phyloP scores from a whole-genome alignment of 1,139 yeast species.

The Suhomyces yuchorum region DNA sequence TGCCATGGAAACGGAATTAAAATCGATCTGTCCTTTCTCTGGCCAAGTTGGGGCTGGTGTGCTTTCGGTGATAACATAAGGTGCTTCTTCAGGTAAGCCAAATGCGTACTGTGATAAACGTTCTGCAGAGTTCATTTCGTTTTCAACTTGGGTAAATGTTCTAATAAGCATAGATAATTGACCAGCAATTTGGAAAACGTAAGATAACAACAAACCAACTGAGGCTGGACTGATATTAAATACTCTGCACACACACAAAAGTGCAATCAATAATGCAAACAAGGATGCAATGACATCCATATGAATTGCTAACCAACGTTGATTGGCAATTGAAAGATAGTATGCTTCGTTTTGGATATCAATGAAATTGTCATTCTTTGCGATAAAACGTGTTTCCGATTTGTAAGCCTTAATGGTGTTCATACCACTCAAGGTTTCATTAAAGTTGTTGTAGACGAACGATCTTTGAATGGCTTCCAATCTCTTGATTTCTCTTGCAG shows the following conservation, averaged over 20 bases:
- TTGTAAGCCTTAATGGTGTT: constrained; percentile 67
- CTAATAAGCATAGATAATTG: constrained; percentile 51
- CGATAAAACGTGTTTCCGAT: constrained; percentile 50
- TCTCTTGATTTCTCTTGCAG: constrained; percentile 77
- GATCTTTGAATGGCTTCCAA: constrained; percentile 79
- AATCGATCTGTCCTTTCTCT: constrained; percentile 50
- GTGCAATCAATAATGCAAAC: constrained; percentile 48
- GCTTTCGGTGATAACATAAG: constrained; percentile 45
- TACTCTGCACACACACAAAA: constrained; percentile 65
- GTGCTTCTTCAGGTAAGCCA: constrained; percentile 41
- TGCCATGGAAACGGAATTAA: constrained; percentile 60
- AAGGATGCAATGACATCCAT: constrained; percentile 50
- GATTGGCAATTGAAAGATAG: constrained; percentile 64
- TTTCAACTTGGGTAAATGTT: constrained; percentile 70
- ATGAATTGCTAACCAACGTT: constrained; percentile 76
- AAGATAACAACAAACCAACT: constrained; percentile 70
- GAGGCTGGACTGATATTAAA: constrained; percentile 65
- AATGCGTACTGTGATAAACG: constrained; percentile 70
- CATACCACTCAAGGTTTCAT: constrained; percentile 74
- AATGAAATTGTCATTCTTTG: constrained; percentile 50
- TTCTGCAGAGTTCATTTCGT: constrained; percentile 86
- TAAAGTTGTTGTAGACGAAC: constrained; percentile 72
- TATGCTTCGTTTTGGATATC: constrained; percentile 75
- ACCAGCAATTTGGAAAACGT: constrained; percentile 53
- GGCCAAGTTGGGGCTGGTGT: constrained; percentile 56